Evolutionary conservation across 371 early-diverging fungal species (phyloP), one percentile per base, ranked within the genome.

Genomic region (Zancudomyces culisetae): DNA sequence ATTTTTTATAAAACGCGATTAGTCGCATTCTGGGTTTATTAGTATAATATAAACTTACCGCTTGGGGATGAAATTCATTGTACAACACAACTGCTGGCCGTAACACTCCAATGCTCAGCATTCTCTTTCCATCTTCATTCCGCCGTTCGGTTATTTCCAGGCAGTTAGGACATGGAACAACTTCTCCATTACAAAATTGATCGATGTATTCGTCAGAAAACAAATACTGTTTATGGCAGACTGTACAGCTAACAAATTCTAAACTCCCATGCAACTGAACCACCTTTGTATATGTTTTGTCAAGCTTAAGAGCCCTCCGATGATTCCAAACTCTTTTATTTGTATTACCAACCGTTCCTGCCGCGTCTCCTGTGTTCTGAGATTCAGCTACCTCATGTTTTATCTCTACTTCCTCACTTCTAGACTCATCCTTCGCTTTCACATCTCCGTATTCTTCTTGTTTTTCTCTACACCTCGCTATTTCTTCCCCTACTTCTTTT

Each of bases 11-110:
- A 30, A 42, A 22, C 18, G n/a, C 20, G 54, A 30, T 18, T 29
- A 28, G 20, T 27, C 28, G 13, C 4, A 27, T 27, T 20, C 41
- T 23, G 6, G 15, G 40, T 49, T 19, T 45, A 52, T 23, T 30
- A 21, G 15, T 2, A 42, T 39, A 12, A 52, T 4, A 42, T 43
- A 43, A 52, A 15, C 62, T 62, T 63, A 63, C 66, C 22, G 61
- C 59, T 43, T 66, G 66, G 0, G 95, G 80, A 65, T 98, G 96
- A 24, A 76, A 74, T 64, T 98, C 98, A 59, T 96, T 86, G 70
- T 99, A 99, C 2, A 98, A 74, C 0, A 98, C 89, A 68, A 99
- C 90, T 60, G 87, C 88, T 4, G 99, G 95, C 42, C 98, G 78
- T 42, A 98, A 61, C 1, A 78, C 73, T 3, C 99, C 99, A 1